Percentiles rank a stretch among this genome's conserved stretches.
Evolutionary conservation across 2,329 filamentous ascomycete genomes (phyloP).

Genomic region (Dryadomyces quercivorus): DNA sequence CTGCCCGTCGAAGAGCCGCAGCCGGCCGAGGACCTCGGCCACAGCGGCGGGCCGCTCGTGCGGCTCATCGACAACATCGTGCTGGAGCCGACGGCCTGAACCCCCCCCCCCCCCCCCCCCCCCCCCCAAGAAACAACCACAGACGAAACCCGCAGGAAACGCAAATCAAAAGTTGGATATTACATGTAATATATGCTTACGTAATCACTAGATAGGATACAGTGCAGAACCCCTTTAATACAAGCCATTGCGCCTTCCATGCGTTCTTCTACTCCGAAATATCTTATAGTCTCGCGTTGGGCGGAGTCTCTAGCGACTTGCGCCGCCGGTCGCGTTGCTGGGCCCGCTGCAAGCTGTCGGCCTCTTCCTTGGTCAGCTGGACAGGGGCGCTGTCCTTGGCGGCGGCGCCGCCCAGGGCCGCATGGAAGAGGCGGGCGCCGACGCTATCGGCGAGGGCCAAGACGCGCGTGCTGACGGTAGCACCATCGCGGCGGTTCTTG

Average conservation of each 20-base stretch:
- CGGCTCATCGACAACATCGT: conserved; percentile 92
- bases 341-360: conserved; percentile 29
- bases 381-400: conserved; percentile 22
- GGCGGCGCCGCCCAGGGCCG: conserved; percentile 28
- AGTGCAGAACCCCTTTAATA: too few relatives aligned
- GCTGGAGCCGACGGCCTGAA: conserved; percentile 40
- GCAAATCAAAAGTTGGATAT: not conserved
- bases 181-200: not conserved
- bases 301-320: not conserved
- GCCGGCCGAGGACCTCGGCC: conserved; percentile 63
- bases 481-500: conserved; percentile 90
- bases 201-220: not conserved
- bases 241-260: not conserved
- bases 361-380: conserved; percentile 39
- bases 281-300: not conserved
- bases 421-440: conserved; percentile 56
- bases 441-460: conserved; percentile 64
- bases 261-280: not conserved
- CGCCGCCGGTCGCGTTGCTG: conserved; percentile 13
- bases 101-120: too few relatives aligned
- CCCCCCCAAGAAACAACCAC: too few relatives aligned
- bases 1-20: conserved; percentile 59
- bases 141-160: too few relatives aligned
- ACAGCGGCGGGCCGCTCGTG: conserved; percentile 60
- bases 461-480: conserved; percentile 75